Evolutionary conservation across 225 moss, liverwort and hornwort genomes (phyloP).

Genomic region (Pleurozium schreberi): DNA sequence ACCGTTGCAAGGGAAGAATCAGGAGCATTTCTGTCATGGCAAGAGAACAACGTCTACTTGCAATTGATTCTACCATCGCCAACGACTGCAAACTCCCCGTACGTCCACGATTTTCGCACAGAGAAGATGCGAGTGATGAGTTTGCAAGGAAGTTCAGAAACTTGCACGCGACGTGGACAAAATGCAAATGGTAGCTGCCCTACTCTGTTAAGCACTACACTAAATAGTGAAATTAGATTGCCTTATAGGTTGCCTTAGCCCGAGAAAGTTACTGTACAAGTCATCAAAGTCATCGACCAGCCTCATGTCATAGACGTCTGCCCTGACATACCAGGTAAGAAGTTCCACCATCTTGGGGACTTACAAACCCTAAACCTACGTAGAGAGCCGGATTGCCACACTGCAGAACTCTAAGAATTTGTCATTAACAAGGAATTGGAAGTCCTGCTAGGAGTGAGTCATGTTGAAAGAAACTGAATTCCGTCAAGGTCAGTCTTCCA

Average conservation of each 20-base stretch:
- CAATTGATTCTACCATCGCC: neutral
- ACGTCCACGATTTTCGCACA: neutral
- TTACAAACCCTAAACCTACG: neutral
- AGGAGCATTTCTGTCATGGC: neutral
- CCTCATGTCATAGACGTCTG: neutral
- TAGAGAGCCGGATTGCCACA: neutral
- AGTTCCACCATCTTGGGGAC: neutral
- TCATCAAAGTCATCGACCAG: too few species aligned
- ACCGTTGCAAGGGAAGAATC: constrained; percentile 15
- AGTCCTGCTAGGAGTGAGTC: neutral
- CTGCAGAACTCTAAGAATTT: neutral
- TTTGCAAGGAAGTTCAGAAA: neutral
- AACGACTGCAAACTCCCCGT: neutral
- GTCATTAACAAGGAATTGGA: neutral
- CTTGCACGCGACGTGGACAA: neutral
- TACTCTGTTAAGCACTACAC: too few species aligned
- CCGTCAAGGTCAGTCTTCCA: neutral
- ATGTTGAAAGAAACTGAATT: neutral
- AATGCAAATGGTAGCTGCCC: neutral
- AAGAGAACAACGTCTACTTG: neutral
- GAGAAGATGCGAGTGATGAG: neutral
- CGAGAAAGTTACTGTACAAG: too few species aligned
- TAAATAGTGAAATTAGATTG: too few species aligned
- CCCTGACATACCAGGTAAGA: neutral
- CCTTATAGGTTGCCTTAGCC: too few species aligned